Percentiles rank a stretch among this genome's conserved stretches.
Evolutionary conservation across 1,284 basidiomycete species (phyloP).

Genomic region (Sanghuangporus weigelae): DNA sequence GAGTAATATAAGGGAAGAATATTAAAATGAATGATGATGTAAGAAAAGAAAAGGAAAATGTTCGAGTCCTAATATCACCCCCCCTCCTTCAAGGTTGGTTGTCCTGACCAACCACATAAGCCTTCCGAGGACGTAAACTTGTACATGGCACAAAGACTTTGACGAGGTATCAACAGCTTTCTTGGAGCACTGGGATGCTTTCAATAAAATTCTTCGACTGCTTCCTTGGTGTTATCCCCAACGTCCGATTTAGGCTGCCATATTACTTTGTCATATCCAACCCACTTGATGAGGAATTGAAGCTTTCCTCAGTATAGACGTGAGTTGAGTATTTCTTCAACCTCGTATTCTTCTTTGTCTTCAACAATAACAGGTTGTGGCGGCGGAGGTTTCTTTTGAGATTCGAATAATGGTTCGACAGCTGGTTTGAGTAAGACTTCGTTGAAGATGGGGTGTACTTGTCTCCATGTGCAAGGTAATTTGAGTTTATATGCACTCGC

Average conservation of each 20-base stretch:
- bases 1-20: too few relatives aligned
- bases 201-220: neutral
- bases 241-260: neutral
- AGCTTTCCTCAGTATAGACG: neutral
- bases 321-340: neutral
- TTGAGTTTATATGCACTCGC: neutral
- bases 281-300: neutral
- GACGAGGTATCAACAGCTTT: neutral
- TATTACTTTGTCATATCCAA: neutral
- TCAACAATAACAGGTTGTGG: neutral
- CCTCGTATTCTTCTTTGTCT: neutral
- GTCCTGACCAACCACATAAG: too few relatives aligned
- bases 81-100: too few relatives aligned
- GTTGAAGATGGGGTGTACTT: neutral
- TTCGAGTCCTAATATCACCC: too few relatives aligned
- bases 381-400: neutral
- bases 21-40: too few relatives aligned
- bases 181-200: neutral
- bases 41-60: too few relatives aligned
- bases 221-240: neutral
- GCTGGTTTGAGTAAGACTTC: neutral
- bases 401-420: neutral
- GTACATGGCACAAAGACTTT: too few relatives aligned
- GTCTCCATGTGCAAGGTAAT: neutral
- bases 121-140: too few relatives aligned